Conservation (phyloP, 2,329 filamentous ascomycete species). For the Elsinoe ampelina region DNA sequence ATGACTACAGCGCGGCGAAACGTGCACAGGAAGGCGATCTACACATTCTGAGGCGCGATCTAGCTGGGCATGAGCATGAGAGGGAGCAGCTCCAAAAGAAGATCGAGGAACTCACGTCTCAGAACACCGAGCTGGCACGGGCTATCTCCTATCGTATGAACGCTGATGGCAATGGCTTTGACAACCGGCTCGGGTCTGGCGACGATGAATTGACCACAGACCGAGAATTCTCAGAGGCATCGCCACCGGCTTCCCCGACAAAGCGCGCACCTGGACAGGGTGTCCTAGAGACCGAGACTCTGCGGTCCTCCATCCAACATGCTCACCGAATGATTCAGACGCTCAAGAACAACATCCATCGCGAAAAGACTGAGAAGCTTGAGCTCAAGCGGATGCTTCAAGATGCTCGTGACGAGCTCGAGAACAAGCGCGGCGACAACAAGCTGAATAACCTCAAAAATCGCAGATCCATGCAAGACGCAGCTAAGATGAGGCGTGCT, state of each 20-base stretch:
- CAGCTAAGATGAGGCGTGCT: slow-evolving; percentile 68
- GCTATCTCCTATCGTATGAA: slow-evolving; percentile 65
- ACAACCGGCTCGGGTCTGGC: slow-evolving; percentile 46
- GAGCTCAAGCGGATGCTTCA: slow-evolving; percentile 92
- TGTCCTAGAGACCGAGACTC: slow-evolving; percentile 86
- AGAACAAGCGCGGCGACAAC: slow-evolving; percentile 49
- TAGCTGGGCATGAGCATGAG: slow-evolving; percentile 69
- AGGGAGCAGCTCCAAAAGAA: slow-evolving; percentile 69
- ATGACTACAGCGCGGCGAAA: slow-evolving; percentile 66
- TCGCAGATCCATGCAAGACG: slow-evolving; percentile 47
- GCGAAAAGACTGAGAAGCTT: slow-evolving; percentile 97
- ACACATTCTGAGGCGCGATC: slow-evolving; percentile 69
- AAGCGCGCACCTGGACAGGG: slow-evolving; percentile 88
- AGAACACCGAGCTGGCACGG: slow-evolving; percentile 84
- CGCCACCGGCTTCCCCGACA: slow-evolving; percentile 78
- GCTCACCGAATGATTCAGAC: slow-evolving; percentile 96
- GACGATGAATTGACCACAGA: slow-evolving; percentile 49
- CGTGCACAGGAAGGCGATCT: slow-evolving; percentile 88
- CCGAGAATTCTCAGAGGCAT: slow-evolving; percentile 68
- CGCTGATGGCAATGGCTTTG: slow-evolving; percentile 20
- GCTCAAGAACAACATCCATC: slow-evolving; percentile 86
- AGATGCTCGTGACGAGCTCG: slow-evolving; percentile 87
- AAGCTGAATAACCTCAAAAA: slow-evolving; percentile 45
- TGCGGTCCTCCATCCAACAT: slow-evolving; percentile 88
- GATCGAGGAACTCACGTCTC: slow-evolving; percentile 75